A percentile compares a stretch with the other conserved stretches of the same genome.
These are phyloP conservation scores for Rhododendron molle DNA, from an alignment of 148 eudicot species.

Conservation along the genomic window DNA sequence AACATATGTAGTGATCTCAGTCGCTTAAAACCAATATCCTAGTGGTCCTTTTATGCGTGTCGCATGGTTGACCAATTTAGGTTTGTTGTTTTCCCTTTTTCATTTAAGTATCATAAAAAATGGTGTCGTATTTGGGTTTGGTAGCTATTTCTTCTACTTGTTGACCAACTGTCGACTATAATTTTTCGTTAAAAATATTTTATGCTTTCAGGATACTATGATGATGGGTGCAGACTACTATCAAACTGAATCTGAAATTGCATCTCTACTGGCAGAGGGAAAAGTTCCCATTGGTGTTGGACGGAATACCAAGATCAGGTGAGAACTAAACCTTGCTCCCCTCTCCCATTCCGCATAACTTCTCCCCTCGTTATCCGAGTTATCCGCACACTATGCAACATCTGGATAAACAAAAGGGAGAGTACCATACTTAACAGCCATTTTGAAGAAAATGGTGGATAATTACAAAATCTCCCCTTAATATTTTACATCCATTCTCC, in stretches of 20 bases:
- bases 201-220: conserved; percentile 60
- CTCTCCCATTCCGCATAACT: neutral
- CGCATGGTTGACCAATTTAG: neutral
- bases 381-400: neutral
- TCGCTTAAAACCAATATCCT: neutral
- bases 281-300: conserved; percentile 94
- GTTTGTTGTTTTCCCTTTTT: neutral
- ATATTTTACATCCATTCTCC: no score
- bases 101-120: neutral
- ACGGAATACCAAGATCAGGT: conserved; percentile 82
- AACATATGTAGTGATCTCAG: neutral
- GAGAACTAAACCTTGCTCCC: neutral
- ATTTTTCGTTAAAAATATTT: neutral
- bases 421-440: no score
- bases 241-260: conserved; percentile 91
- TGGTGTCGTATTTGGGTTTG: neutral
- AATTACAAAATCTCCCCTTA: no score
- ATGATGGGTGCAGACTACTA: conserved; percentile 97
- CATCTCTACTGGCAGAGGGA: conserved; percentile 60
- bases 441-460: no score
- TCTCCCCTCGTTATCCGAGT: neutral
- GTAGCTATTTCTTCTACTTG: neutral
- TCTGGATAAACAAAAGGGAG: no score
- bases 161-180: neutral
- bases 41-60: neutral